Conservation (phyloP, 225 moss, liverwort and hornwort species). For the Pleurozium schreberi region DNA sequence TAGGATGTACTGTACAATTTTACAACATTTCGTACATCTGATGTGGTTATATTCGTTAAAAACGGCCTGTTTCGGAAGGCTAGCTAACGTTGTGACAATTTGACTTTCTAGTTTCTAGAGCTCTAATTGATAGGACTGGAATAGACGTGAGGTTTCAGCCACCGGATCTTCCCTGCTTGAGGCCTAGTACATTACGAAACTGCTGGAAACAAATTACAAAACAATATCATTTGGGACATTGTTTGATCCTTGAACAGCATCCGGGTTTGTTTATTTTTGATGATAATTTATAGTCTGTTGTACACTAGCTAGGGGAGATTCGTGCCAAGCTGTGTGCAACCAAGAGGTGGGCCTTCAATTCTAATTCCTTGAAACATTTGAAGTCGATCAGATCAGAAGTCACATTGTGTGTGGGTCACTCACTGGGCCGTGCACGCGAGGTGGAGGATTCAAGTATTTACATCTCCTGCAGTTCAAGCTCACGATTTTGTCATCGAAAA, state of each 20-base stretch:
- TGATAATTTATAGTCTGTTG: background rate
- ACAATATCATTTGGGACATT: background rate
- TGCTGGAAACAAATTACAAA: background rate
- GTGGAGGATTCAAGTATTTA: too few species aligned
- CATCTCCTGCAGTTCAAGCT: background rate
- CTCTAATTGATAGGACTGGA: background rate
- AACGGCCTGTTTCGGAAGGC: background rate
- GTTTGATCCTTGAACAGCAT: background rate
- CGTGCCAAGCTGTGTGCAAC: constrained; percentile 43
- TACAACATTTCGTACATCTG: background rate
- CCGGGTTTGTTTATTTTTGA: background rate
- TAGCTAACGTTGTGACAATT: background rate
- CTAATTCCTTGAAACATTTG: background rate
- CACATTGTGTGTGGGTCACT: background rate
- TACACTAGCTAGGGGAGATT: background rate
- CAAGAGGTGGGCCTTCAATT: constrained; percentile 10
- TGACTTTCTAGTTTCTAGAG: background rate
- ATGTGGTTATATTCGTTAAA: background rate
- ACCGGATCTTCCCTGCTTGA: too few species aligned
- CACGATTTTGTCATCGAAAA: background rate
- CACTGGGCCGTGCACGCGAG: background rate
- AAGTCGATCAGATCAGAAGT: background rate
- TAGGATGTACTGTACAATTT: background rate
- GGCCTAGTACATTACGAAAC: background rate
- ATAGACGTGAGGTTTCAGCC: background rate